These are phyloP conservation scores for Silene latifolia DNA, from an alignment of 148 eudicot genomes.

Conservation along the genomic window DNA sequence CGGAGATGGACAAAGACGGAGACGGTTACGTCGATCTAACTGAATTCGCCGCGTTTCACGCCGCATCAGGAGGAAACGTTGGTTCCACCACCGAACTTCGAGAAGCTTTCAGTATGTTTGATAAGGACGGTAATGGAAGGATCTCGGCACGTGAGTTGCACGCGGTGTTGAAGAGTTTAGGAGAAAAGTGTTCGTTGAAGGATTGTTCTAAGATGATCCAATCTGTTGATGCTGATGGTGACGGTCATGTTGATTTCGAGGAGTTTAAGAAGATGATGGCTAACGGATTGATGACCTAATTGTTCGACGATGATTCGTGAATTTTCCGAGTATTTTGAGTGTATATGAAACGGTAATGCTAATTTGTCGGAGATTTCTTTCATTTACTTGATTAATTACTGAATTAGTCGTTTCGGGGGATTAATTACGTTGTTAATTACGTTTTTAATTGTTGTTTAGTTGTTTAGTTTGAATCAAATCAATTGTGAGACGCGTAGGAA, in stretches of 20 bases:
- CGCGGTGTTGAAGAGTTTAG: slow-evolving; percentile 52
- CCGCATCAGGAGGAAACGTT: slow-evolving; percentile 32
- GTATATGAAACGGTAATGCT: neutral
- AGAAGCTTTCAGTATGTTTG: slow-evolving; percentile 68
- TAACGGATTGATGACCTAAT: neutral
- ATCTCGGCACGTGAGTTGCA: slow-evolving; percentile 65
- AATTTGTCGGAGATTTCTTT: neutral
- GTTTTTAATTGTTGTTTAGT: too few species aligned
- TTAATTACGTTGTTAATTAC: too few species aligned
- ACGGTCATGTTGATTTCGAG: slow-evolving; percentile 66
- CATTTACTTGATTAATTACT: too few species aligned
- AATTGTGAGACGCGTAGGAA: too few species aligned
- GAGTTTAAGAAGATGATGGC: slow-evolving; percentile 93
- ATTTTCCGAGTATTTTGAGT: neutral
- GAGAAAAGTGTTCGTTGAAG: slow-evolving; percentile 51
- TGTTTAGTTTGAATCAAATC: too few species aligned
- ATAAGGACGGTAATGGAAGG: slow-evolving; percentile 58
- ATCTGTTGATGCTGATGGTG: slow-evolving; percentile 66
- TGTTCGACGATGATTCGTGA: neutral
- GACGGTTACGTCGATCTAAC: slow-evolving; percentile 66
- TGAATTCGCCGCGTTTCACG: slow-evolving; percentile 63
- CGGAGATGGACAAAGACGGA: slow-evolving; percentile 69
- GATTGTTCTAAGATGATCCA: slow-evolving; percentile 61
- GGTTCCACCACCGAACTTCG: slow-evolving; percentile 38
- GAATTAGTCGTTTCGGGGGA: too few species aligned